phyloP scores from a whole-genome alignment of 352 stramenopile species.

The Pythium guiyangense region DNA sequence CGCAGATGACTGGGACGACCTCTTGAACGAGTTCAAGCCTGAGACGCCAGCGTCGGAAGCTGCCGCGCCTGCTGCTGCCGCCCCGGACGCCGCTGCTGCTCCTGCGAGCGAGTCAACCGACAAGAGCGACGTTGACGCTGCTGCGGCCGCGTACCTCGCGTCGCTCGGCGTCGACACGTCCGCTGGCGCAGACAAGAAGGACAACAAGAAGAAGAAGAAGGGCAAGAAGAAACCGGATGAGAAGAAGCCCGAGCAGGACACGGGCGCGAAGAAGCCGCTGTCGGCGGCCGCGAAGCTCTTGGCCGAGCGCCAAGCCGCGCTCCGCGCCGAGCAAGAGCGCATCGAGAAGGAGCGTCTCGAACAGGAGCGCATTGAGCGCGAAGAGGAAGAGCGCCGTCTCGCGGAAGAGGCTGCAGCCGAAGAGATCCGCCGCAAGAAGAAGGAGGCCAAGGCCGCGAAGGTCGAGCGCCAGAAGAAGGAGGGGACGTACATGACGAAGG shows the following conservation, averaged over 20 bases:
- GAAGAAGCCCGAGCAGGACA: conserved; percentile 40
- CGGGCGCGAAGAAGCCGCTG: conserved; percentile 59
- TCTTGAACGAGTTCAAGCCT: conserved; percentile 67
- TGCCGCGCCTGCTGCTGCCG: conserved; percentile 1
- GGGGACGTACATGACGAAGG: conserved; percentile 99
- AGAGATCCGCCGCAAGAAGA: conserved; percentile 74
- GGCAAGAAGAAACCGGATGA: conserved; percentile 64
- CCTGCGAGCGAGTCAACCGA: conserved; percentile 1
- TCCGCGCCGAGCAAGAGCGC: conserved; percentile 75
- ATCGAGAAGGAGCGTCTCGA: conserved; percentile 67
- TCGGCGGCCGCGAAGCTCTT: conserved; percentile 69
- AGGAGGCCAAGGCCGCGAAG: conserved; percentile 82
- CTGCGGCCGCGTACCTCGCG: conserved; percentile 69
- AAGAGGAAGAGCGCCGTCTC: conserved; percentile 56
- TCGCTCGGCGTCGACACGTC: conserved; percentile 65
- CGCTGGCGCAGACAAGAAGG: conserved; percentile 45
- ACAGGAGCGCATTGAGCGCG: conserved; percentile 55
- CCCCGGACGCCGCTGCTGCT: background rate
- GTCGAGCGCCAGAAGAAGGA: conserved; percentile 94
- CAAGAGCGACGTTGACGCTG: conserved; percentile 49
- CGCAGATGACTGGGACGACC: conserved; percentile 61
- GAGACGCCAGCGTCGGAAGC: conserved; percentile 12
- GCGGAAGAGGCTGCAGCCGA: conserved; percentile 47
- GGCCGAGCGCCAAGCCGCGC: conserved; percentile 64
- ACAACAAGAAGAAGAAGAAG: conserved; percentile 83